These are phyloP conservation scores for Plantago coronopus DNA, from an alignment of 305 asterid species.

Conservation along the genomic window DNA sequence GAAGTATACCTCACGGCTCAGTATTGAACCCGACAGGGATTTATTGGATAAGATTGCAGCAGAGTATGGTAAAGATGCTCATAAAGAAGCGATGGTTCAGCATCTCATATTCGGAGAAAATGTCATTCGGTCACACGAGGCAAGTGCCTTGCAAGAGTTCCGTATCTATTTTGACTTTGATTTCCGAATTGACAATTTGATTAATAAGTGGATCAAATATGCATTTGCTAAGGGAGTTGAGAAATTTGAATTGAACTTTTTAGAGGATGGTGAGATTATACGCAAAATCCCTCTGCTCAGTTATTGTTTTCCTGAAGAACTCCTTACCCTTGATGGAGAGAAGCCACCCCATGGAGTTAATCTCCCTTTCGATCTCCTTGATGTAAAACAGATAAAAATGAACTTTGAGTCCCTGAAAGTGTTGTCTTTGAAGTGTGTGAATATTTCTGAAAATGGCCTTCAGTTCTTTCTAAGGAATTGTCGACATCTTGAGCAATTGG, in stretches of 20 bases:
- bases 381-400: background rate
- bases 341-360: no score
- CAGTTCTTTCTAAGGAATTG: background rate
- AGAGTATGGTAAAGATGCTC: background rate
- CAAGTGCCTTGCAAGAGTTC: background rate
- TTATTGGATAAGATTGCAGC: background rate
- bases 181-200: background rate
- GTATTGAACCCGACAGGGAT: background rate
- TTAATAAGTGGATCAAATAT: background rate
- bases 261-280: background rate
- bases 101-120: background rate
- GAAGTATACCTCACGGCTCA: background rate
- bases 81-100: background rate
- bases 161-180: background rate
- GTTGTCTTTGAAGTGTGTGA: background rate
- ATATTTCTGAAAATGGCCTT: background rate
- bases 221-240: conserved; percentile 1
- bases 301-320: background rate
- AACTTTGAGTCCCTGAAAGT: background rate
- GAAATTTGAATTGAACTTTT: background rate
- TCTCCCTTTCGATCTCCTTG: background rate
- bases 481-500: background rate
- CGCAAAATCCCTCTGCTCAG: background rate
- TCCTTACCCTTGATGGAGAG: background rate
- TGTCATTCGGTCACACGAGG: background rate